Evolutionary conservation across 768 basidiomycete species (phyloP), one percentile per base, ranked within the genome.

Genomic region (Cystofilobasidium macerans): DNA sequence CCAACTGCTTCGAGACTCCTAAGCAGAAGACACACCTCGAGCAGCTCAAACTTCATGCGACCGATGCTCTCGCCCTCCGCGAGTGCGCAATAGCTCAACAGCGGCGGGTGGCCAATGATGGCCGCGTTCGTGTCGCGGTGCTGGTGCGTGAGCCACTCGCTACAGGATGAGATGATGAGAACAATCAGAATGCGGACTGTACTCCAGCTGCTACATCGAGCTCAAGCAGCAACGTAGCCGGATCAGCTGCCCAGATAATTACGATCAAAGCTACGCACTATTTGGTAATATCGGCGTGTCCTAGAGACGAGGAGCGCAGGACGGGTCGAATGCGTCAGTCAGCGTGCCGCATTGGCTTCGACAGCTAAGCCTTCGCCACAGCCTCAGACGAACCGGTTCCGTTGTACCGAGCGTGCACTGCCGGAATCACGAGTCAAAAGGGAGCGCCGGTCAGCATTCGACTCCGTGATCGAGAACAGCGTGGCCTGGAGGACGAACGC

Each of bases 81-180:
- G 72, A 98, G 84, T 1, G 92, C 85, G 54, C 97, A 80, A 74
- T 87, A 99, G 2, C 89, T 89, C 18, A 85, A 79, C 64, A 99
- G 78, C 0, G 88, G 82, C 4, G 90, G 82, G 75, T 99, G 95
- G 2, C 94, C 91, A 53, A 92, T 85, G 69, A 98, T 92, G 12
- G 93, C 87, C 28, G 93, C 79, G 68, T 89, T 79, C n/a, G 91
- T 93, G 75, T 98, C 94, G 47, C 94, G 85, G 78, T 97, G 93
- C 73, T 97, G 94, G 77, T 97, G 90, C 9, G 91, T 95, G 54
- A 94, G 77, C 94, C 94, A 98, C 74, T 98, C 94, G 77, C 94
- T 98, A 73, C 2, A 26, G 33, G 9, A 20, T 40, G 56, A 43
- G 28, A 28, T 33, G 36, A n/a, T n/a, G n/a, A n/a, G n/a, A n/a